Evolutionary conservation across 2,329 filamentous ascomycete species (phyloP), one percentile per base, ranked within the genome.

Genomic region (Pseudocercospora eumusae): DNA sequence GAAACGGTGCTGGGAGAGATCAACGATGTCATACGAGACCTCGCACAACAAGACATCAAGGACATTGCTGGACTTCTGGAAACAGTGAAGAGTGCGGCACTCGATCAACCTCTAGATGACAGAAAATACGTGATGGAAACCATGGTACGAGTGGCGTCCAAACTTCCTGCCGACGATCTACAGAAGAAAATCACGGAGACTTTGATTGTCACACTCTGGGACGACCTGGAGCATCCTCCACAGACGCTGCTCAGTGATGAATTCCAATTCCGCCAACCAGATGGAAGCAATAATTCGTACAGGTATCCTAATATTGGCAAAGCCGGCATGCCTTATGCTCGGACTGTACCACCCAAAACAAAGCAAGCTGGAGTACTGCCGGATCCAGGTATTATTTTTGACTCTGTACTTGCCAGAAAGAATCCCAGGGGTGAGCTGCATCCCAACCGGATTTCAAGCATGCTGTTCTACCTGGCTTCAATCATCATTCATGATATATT

Each of bases 391-490:
- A 77, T 87, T 13, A 77, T 91, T 2, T 91, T 91, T 63, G 88
- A 91, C 73, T 83, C 83, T 21, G 71, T 90, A 25, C 83, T 91
- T 80, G 85, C 84, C 15, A 83, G 88, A 25, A 82, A 83, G 62
- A 75, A 81, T n/a, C 84, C 85, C 64, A 81, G 85, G 64, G 69
- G 68, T n/a, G 63, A 60, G 36, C 80, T 86, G 59, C 89, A 91
- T 71, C 86, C 88, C 0, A 88, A 88, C 56, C 83, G 85, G n/a
- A 86, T 92, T 44, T 92, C 88, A 0, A 88, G 86, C 68, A 86
- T 91, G 77, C 78, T 93, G 15, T 91, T 91, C 74, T 91, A 92
- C 66, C 79, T 90, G 47, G 90, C 89, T 0, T 86, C 88, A 6
- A 88, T 93, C 69, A 82, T 83, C 69, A 82, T 82, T 53, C 76